Base-by-base conservation (phyloP, 495 filamentous ascomycete genomes). In the Eremomyces bilateralis region DNA sequence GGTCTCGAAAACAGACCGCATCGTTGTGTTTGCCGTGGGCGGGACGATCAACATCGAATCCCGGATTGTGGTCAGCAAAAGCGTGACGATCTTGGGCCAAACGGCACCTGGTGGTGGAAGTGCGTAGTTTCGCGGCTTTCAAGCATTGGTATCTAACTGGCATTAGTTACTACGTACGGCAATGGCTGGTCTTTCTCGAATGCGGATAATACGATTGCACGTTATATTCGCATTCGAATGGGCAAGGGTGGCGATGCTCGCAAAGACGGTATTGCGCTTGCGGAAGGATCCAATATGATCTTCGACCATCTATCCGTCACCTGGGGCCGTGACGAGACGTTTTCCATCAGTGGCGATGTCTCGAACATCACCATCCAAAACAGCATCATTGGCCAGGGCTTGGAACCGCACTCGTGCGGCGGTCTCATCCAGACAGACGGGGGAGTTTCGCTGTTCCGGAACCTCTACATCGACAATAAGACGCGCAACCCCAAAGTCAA, bases 321-420 rank as follows among this genome's bases (percentile, higher is more conserved):
- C 2, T 44, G 38, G 38, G 42, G 42, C 21, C 38, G 38, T 1
- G 37, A 41, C 18, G 42, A 44, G 17, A 44, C 38, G 0, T 41
- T 44, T 34, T 28, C 20, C 17, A 41, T 41, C n/a, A 29, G 19
- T 21, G 42, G 42, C 4, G 20, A 15, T 15, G 32, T 35, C 34
- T 29, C 30, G 10, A 44, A 44, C 30, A 44, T 44, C 34, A 41
- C 42, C 1, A 41, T 44, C 29, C 38, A 41, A 21, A 41, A 44
- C 24, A 37, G 33, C 20, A 44, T 44, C 37, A 44, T 44, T 20
- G 42, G 21, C n/a, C 38, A 41, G 20, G 38, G 38, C 4, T 31
- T 44, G 4, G 34, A 37, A 21, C 39, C 37, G 21, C 42, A 44
- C 18, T 41, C 34, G 3, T 39, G 36, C 17, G 42, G 42, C 3